Evolutionary conservation across 305 asterid genomes (phyloP).

Genomic region (Coffea humblotiana): DNA sequence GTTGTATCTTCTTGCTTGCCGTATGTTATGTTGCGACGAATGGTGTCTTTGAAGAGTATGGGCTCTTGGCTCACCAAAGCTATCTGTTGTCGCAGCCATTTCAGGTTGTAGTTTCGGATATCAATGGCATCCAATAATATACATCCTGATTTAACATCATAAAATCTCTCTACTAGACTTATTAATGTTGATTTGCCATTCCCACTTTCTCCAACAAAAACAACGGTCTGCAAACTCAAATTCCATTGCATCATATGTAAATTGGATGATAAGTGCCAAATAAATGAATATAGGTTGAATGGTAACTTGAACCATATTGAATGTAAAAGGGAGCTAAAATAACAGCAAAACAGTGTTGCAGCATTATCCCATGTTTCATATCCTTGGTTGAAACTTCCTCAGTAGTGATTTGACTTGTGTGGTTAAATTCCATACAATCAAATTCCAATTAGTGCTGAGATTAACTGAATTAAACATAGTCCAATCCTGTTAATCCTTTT

Average conservation of each 20-base stretch:
- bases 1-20: conserved; percentile 21
- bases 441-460: no score
- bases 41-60: conserved; percentile 20
- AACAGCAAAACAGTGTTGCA: no score
- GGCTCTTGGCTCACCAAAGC: conserved; percentile 33
- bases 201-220: conserved; percentile 30
- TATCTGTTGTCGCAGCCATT: conserved; percentile 28
- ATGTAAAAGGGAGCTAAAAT: background rate
- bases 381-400: background rate
- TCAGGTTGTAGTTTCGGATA: conserved; percentile 12
- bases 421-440: no score
- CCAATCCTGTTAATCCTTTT: no score
- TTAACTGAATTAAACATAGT: no score
- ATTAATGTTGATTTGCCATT: conserved; percentile 31
- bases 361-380: background rate
- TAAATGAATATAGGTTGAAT: no score
- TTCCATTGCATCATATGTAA: background rate
- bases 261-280: background rate
- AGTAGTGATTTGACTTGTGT: background rate
- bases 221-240: conserved; percentile 17
- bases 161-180: conserved; percentile 26
- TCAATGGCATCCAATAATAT: conserved; percentile 18
- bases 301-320: no score
- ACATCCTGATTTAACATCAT: conserved; percentile 21
- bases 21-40: conserved; percentile 21